phyloP scores from a whole-genome alignment of 805 yeast genomes.

The Diddensiella transvaalensis region DNA sequence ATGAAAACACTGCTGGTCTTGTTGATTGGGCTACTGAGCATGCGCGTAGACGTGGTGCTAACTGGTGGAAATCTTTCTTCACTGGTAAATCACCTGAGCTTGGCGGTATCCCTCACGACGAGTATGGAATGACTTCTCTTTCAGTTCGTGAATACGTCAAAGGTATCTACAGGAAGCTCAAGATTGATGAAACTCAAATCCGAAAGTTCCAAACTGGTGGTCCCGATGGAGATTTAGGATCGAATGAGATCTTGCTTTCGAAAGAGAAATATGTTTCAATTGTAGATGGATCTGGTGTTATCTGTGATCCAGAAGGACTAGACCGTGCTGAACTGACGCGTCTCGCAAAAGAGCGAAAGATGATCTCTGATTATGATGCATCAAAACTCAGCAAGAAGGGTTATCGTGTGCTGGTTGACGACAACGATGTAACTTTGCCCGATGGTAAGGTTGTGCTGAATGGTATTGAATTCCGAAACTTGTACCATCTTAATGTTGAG shows the following conservation, averaged over 20 bases:
- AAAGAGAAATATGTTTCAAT: conserved; percentile 81
- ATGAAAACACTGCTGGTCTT: conserved; percentile 93
- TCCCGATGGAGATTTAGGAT: conserved; percentile 97
- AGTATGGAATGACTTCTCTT: conserved; percentile 94
- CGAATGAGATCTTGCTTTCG: conserved; percentile 88
- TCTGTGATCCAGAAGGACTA: conserved; percentile 87
- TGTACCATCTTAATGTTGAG: conserved; percentile 74
- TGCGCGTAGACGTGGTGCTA: conserved; percentile 87
- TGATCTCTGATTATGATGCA: conserved; percentile 65
- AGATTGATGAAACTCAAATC: conserved; percentile 54
- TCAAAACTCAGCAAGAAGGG: conserved; percentile 70
- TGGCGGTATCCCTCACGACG: conserved; percentile 99
- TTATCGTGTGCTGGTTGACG: conserved; percentile 81
- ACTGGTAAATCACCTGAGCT: conserved; percentile 89
- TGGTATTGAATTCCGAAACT: conserved; percentile 88
- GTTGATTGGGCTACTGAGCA: conserved; percentile 98
- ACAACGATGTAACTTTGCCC: conserved; percentile 73
- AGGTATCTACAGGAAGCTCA: conserved; percentile 76
- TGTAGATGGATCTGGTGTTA: conserved; percentile 94
- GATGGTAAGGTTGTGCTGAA: conserved; percentile 69
- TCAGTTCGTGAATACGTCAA: conserved; percentile 90
- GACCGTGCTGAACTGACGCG: conserved; percentile 73
- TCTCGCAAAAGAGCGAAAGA: conserved; percentile 73
- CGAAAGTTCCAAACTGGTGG: conserved; percentile 96
- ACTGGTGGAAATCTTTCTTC: conserved; percentile 98